phyloP scores from a whole-genome alignment of 371 early-diverging fungal species.

The Mucor piriformis region DNA sequence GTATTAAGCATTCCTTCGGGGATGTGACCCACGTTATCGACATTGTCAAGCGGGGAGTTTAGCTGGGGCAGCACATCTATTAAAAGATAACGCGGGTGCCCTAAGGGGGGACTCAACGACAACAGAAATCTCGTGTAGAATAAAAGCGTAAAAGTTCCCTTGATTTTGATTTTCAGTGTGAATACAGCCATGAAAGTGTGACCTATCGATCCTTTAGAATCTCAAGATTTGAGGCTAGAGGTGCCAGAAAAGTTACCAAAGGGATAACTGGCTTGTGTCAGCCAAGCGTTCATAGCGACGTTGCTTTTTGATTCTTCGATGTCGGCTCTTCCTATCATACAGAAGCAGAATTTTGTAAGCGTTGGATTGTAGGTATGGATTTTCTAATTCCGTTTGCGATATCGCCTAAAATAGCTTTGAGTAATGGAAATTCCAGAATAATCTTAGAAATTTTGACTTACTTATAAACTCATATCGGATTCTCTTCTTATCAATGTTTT shows the following conservation, averaged over 20 bases:
- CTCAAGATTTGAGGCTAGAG: slow-evolving; percentile 58
- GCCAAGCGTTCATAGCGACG: slow-evolving; percentile 61
- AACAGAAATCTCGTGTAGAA: slow-evolving; percentile 51
- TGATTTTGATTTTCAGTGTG: slow-evolving; percentile 8
- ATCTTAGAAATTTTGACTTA: slow-evolving; percentile 14
- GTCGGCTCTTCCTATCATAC: slow-evolving; percentile 75
- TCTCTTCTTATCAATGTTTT: slow-evolving; percentile 17
- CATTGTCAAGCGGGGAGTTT: slow-evolving; percentile 52
- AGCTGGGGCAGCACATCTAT: slow-evolving; percentile 64
- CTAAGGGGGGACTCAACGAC: slow-evolving; percentile 66
- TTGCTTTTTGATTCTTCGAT: slow-evolving; percentile 76
- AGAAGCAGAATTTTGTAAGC: slow-evolving; percentile 70
- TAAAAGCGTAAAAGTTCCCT: slow-evolving; percentile 7
- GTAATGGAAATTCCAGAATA: slow-evolving; percentile 22
- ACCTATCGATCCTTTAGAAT: slow-evolving; percentile 70
- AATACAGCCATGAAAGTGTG: slow-evolving; percentile 40
- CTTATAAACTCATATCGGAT: slow-evolving; percentile 17
- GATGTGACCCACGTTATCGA: slow-evolving; percentile 55
- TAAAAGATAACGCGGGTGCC: slow-evolving; percentile 70
- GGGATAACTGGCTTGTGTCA: slow-evolving; percentile 42
- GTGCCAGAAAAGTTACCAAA: slow-evolving; percentile 77
- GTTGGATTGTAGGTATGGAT: slow-evolving; percentile 57
- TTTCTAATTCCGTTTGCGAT: slow-evolving; percentile 24
- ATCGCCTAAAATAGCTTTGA: slow-evolving; percentile 25
- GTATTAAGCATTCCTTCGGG: slow-evolving; percentile 33